phyloP scores from a whole-genome alignment of 1,284 basidiomycete genomes.

The Cystobasidium pallidum region DNA sequence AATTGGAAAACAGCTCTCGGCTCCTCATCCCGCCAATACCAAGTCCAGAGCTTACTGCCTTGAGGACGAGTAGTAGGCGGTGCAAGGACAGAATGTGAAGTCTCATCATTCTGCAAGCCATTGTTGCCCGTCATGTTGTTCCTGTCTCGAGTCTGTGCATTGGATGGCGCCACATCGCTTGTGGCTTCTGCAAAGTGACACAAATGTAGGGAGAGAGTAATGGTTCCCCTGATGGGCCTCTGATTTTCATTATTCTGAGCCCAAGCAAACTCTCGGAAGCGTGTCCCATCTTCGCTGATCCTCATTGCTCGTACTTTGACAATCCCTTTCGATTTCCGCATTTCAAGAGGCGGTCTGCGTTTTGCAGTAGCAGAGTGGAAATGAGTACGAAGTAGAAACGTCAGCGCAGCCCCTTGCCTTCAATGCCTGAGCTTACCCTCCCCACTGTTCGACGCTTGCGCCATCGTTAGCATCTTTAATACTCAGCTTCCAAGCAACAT shows the following conservation, averaged over 20 bases:
- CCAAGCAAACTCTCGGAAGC: slow-evolving; percentile 43
- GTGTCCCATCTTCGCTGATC: slow-evolving; percentile 41
- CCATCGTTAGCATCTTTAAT: slow-evolving; percentile 36
- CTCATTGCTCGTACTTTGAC: slow-evolving; percentile 44
- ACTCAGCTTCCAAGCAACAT: slow-evolving; percentile 41
- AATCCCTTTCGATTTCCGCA: slow-evolving; percentile 37
- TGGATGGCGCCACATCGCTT: slow-evolving; percentile 9
- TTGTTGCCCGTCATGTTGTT: slow-evolving; percentile 4
- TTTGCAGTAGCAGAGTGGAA: background rate
- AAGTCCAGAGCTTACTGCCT: slow-evolving; percentile 41
- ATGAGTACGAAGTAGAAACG: background rate
- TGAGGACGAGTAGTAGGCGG: slow-evolving; percentile 33
- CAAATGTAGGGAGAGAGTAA: slow-evolving; percentile 41
- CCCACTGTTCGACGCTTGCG: slow-evolving; percentile 38
- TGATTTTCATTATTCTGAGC: background rate
- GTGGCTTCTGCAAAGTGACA: slow-evolving; percentile 44
- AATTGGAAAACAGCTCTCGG: slow-evolving; percentile 42
- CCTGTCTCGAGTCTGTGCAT: background rate
- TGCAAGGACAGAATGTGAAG: slow-evolving; percentile 33
- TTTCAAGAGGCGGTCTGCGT: slow-evolving; percentile 41
- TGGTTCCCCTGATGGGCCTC: slow-evolving; percentile 16
- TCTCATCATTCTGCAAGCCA: background rate
- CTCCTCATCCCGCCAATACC: slow-evolving; percentile 42
- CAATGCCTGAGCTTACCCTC: slow-evolving; percentile 25
- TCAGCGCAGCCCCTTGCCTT: background rate